Conservation (phyloP, 108 stramenopile species). For the Asterionellopsis glacialis region DNA sequence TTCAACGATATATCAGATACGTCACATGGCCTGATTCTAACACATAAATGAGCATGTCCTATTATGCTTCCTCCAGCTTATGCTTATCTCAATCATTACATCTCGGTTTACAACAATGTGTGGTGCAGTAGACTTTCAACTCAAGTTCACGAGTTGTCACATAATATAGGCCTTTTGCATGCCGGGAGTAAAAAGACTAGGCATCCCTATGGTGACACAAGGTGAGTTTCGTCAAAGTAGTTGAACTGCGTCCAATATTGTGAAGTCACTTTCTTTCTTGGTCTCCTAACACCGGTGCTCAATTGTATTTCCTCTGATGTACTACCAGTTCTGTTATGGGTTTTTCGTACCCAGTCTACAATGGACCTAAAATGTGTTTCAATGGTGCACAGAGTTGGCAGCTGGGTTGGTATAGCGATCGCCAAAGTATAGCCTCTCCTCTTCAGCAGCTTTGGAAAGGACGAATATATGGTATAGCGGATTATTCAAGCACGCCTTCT, state of each 20-base stretch:
- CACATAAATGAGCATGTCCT: no score
- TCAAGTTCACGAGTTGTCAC: constrained; percentile 57
- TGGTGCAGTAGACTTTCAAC: constrained; percentile 37
- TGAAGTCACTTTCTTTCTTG: no score
- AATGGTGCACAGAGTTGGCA: constrained; percentile 40
- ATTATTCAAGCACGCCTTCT: background rate
- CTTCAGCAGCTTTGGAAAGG: background rate
- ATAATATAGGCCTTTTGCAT: constrained; percentile 44
- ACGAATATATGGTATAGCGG: background rate
- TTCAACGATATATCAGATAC: no score
- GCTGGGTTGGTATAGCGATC: constrained; percentile 40
- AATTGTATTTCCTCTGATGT: no score
- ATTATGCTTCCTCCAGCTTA: background rate
- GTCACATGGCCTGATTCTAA: no score
- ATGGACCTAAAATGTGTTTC: constrained; percentile 34
- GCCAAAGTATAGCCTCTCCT: constrained; percentile 1
- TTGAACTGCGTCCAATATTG: no score
- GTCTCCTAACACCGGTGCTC: no score
- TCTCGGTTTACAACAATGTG: constrained; percentile 38
- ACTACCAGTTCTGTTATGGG: background rate
- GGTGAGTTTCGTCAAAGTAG: no score
- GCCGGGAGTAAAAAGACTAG: background rate
- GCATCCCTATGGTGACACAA: no score
- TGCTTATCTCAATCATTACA: constrained; percentile 1
- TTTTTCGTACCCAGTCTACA: background rate